Base-by-base conservation (phyloP, 768 basidiomycete genomes). In the Podaxis rugospora region DNA sequence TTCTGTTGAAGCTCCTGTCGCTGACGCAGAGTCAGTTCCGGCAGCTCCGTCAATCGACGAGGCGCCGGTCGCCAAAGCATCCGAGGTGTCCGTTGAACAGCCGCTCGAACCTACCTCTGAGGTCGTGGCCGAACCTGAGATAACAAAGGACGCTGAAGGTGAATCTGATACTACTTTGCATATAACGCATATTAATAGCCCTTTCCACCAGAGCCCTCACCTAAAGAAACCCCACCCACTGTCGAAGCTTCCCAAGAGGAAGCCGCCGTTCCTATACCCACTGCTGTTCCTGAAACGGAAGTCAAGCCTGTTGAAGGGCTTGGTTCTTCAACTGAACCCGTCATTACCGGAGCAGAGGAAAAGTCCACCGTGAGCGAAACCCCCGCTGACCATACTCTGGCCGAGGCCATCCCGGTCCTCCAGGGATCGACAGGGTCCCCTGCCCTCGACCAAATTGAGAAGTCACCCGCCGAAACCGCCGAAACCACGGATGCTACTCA, bases 21-120 rank as follows among this genome's bases (percentile, higher is more conserved):
- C 35, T 35, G 47, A 50, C 23, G 28, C 36, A 32, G 47, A 55
- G 1, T 28, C 35, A 23, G 47, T 49, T 27, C 47, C 47, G 9
- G 47, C 23, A 23, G 47, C 18, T 14, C 50, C 52, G 21, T 28
- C 44, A 1, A 44, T 62, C n/a, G 60, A 63, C 47, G 62, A 40
- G 10, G 13, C 46, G 13, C 25, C 55, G 4, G n/a, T 18, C 52
- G 54, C 51, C 49, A 57, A 65, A 40, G 57, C 53, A 9, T 50
- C 52, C 7, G 18, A 27, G 47, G 42, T 7, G 5, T 27, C 47
- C 27, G 50, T 27, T 14, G 35, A 54, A 51, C 7, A 51, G 39
- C 3, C 28, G 3, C 44, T 39, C 13, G 57, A 53, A 0, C 47
- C 59, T 14, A 50, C 18, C 46, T 46, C n/a, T 27, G 53, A 55